These are phyloP conservation scores for Albugo laibachii DNA, from an alignment of 352 stramenopile genomes.

Conservation along the genomic window DNA sequence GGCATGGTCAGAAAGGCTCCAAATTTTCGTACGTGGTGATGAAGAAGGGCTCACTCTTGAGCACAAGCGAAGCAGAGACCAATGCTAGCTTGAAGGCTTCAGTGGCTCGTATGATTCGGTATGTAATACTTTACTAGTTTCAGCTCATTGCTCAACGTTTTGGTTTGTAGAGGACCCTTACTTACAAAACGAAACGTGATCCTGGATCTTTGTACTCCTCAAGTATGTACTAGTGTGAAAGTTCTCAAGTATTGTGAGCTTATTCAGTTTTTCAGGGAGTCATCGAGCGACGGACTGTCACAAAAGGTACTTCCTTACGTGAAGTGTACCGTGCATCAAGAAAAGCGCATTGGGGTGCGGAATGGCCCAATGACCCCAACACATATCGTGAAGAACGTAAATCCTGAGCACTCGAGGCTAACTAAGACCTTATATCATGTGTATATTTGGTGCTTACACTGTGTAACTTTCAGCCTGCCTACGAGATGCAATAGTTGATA, in stretches of 20 bases:
- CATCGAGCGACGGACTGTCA: conserved; percentile 58
- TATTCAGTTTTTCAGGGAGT: conserved; percentile 19
- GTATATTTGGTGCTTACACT: neutral
- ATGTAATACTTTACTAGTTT: conserved; percentile 1
- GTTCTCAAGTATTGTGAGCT: neutral
- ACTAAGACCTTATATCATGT: neutral
- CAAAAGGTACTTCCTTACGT: conserved; percentile 44
- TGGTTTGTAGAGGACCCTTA: conserved; percentile 20
- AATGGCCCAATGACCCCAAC: conserved; percentile 44
- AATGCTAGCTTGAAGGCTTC: neutral
- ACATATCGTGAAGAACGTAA: conserved; percentile 15
- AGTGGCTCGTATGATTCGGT: conserved; percentile 42
- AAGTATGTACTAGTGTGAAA: conserved; percentile 14
- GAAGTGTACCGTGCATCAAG: conserved; percentile 66
- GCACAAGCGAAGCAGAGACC: conserved; percentile 4
- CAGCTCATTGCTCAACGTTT: neutral
- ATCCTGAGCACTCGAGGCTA: neutral
- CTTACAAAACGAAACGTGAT: conserved; percentile 58
- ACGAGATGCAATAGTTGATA: neutral
- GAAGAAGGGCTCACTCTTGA: conserved; percentile 29
- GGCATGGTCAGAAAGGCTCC: conserved; percentile 63
- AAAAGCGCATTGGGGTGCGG: conserved; percentile 63
- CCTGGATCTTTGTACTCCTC: conserved; percentile 62
- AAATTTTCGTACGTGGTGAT: conserved; percentile 77
- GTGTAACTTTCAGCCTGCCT: neutral